Evolutionary conservation across 1,139 yeast species (phyloP).

Genomic region (Yamadazyma jaroonii): DNA sequence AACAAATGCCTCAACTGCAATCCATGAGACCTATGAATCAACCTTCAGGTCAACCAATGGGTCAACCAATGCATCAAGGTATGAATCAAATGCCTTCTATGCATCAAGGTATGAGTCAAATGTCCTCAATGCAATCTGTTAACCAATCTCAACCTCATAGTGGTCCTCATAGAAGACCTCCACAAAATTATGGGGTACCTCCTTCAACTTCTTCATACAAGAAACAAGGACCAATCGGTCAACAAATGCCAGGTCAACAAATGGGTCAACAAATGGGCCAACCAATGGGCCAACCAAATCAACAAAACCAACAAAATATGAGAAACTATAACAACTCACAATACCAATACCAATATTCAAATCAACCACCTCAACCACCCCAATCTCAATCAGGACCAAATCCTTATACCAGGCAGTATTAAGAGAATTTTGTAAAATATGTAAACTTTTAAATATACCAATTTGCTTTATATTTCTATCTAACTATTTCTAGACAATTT

Average conservation of each 20-base stretch:
- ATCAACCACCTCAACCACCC: slow-evolving; percentile 6
- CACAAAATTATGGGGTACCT: slow-evolving; percentile 11
- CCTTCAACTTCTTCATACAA: slow-evolving; percentile 7
- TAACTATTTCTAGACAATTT: slow-evolving; percentile 21
- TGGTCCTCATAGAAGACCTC: slow-evolving; percentile 9
- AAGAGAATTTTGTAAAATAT: slow-evolving; percentile 1
- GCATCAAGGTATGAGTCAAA: too few relatives aligned
- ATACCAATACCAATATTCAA: slow-evolving; percentile 11
- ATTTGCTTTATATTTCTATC: neutral
- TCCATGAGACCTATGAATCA: slow-evolving; percentile 18
- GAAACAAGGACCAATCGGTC: slow-evolving; percentile 7
- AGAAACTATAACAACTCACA: slow-evolving; percentile 11
- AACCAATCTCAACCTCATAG: neutral
- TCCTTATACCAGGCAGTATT: slow-evolving; percentile 15
- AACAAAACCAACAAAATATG: slow-evolving; percentile 7
- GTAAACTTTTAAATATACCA: neutral
- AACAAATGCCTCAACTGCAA: slow-evolving; percentile 1
- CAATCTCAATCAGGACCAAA: slow-evolving; percentile 8
- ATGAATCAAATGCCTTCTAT: too few relatives aligned
- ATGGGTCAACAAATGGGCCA: neutral
- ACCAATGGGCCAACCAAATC: slow-evolving; percentile 2
- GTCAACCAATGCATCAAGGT: neutral
- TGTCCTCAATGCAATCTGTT: too few relatives aligned
- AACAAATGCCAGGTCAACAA: slow-evolving; percentile 2
- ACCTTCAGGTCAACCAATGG: slow-evolving; percentile 3